Base-by-base conservation (phyloP, 1,139 yeast species). In the Magnusiomyces fungicola region DNA sequence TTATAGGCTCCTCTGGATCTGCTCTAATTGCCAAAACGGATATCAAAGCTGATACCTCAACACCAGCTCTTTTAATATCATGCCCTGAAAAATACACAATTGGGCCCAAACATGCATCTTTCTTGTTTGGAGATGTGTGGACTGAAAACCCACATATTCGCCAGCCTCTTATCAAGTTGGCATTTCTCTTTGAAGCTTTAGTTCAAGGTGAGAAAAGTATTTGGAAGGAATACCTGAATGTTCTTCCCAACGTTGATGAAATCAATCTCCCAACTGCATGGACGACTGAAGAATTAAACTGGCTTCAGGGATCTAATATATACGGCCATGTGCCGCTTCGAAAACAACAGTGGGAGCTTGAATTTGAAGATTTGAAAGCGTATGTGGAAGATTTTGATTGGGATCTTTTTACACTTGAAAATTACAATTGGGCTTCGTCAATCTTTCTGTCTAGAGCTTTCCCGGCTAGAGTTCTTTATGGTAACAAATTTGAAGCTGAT, bases 381-480 rank as follows among this genome's bases (percentile, higher is more conserved):
- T 37, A 50, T 25, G 43, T 53, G 47, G 37, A 34, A 32, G 49
- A 51, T 24, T 18, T 33, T 7, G 32, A 33, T 12, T 30, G 36
- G 43, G 34, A 34, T n/a, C 24, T 42, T n/a, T 33, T 42, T 25
- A 47, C 59, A 1, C 54, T 56, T 47, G 65, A 64, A 14, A 69
- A 80, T 27, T 89, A 81, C 61, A 61, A 83, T 9, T 89, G 96
- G 96, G 79, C 92, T 0, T 70, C 78, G 38, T 71, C 79, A 50
- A 83, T 87, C 12, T 74, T 86, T 56, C 75, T 80, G 41, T 82
- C 95, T 1, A 73, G 97, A 54, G 80, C 95, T 0, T 89, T 89
- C 61, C 96, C 96, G 0, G 67, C 67, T 4, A 52, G 39, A 71
- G 78, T 56, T 62, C 79, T 56, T 56, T 83, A 52, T 53, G 38